A percentile compares a stretch with the other conserved stretches of the same genome.
phyloP scores from a whole-genome alignment of 768 basidiomycete genomes.

The Strobilomyces echinocephalus region DNA sequence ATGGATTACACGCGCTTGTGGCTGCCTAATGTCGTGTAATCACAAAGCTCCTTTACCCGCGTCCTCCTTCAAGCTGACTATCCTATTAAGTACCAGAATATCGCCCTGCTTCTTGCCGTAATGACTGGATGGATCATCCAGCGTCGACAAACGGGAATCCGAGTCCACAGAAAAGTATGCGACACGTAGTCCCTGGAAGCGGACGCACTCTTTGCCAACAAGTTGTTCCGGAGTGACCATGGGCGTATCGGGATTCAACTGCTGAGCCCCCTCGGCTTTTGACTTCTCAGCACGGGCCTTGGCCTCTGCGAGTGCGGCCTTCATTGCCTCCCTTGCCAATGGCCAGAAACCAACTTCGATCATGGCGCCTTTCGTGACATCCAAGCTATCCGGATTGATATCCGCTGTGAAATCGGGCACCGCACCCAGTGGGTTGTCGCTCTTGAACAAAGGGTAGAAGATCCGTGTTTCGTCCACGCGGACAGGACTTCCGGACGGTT shows the following conservation, averaged over 20 bases:
- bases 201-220: constrained; percentile 84
- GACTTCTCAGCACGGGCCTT: constrained; percentile 59
- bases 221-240: constrained; percentile 69
- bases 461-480: constrained; percentile 83
- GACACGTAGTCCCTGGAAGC: constrained; percentile 95
- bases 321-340: constrained; percentile 64
- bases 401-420: constrained; percentile 77
- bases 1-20: constrained; percentile 85
- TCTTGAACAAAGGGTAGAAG: constrained; percentile 92
- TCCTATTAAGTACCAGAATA: constrained; percentile 80
- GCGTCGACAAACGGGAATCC: constrained; percentile 64
- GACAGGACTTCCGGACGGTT: constrained; percentile 74
- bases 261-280: constrained; percentile 37
- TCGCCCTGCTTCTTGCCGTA: constrained; percentile 62
- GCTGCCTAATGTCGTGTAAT: constrained; percentile 43
- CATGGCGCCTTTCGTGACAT: constrained; percentile 75
- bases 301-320: constrained; percentile 63
- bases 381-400: constrained; percentile 76
- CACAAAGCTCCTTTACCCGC: constrained; percentile 55
- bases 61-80: constrained; percentile 94
- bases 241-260: constrained; percentile 53
- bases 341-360: constrained; percentile 88
- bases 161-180: constrained; percentile 94
- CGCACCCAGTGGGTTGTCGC: constrained; percentile 72
- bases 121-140: constrained; percentile 48